A percentile compares a stretch with the other conserved stretches of the same genome.
Evolutionary conservation across 495 filamentous ascomycete species (phyloP).

Genomic region (Oleoguttula mirabilis): DNA sequence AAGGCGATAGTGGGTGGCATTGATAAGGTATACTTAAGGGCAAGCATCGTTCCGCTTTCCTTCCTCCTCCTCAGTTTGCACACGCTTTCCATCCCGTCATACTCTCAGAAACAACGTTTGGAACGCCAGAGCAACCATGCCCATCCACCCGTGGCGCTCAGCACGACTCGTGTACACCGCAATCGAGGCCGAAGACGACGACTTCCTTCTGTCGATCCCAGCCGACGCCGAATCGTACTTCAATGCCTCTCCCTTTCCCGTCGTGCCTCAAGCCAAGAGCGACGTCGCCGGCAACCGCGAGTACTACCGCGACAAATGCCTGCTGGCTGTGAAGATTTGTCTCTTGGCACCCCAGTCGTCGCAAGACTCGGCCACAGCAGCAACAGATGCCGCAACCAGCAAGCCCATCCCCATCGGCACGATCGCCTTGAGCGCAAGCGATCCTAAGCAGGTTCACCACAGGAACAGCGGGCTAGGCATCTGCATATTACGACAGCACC

Average conservation of each 20-base stretch:
- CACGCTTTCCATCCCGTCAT: too few relatives aligned
- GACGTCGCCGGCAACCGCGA: not conserved
- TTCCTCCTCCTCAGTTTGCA: too few relatives aligned
- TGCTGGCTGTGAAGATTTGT: not conserved
- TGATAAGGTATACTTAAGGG: too few relatives aligned
- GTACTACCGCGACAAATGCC: not conserved
- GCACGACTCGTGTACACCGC: constrained; percentile 1
- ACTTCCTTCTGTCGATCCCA: not conserved
- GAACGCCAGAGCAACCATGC: not conserved
- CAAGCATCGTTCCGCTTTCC: too few relatives aligned
- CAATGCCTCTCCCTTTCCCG: not conserved
- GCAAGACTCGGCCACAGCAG: not conserved
- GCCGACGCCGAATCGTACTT: not conserved
- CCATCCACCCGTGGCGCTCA: not conserved
- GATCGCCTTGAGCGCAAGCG: constrained; percentile 3
- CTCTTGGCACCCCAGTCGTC: not conserved
- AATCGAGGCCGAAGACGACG: not conserved
- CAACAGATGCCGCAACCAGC: not conserved
- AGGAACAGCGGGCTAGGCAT: constrained; percentile 32
- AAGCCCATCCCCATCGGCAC: constrained; percentile 17
- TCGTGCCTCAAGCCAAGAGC: not conserved
- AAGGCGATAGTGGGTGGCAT: too few relatives aligned
- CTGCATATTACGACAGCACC: constrained; percentile 24
- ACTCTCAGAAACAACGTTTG: too few relatives aligned
- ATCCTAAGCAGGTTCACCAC: constrained; percentile 25